These are phyloP conservation scores for Streptanthus diversifolius DNA, from an alignment of 345 rosid species.

Conservation along the genomic window DNA sequence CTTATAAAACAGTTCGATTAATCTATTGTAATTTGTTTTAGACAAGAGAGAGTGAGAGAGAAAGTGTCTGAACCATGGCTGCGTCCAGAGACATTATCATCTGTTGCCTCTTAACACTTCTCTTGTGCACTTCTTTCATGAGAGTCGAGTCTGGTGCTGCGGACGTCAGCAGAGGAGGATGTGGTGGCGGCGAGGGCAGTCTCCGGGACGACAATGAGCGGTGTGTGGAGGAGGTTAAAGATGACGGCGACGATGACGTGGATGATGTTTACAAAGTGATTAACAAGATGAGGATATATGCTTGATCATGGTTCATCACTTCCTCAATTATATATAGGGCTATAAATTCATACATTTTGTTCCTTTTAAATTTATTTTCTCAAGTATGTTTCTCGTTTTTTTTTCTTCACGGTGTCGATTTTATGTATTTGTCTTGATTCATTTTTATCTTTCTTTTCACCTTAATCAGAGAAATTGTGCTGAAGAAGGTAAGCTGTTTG, in stretches of 20 bases:
- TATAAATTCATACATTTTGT: not conserved
- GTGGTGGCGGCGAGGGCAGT: conserved; percentile 18
- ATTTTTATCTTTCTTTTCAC: not conserved
- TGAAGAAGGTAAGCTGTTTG: not conserved
- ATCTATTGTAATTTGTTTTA: not conserved
- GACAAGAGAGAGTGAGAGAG: not conserved
- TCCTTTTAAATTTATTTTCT: not conserved
- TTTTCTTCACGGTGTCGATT: not conserved
- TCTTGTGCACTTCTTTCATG: conserved; percentile 26
- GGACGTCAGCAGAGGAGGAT: conserved; percentile 14
- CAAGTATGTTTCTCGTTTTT: not conserved
- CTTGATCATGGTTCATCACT: conserved; percentile 15
- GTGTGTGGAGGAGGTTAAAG: conserved; percentile 22
- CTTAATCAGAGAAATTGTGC: not conserved
- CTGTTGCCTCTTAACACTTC: conserved; percentile 24
- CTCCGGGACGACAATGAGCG: conserved; percentile 33
- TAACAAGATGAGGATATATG: conserved; percentile 36
- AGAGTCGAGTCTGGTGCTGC: conserved; percentile 12
- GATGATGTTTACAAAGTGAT: conserved; percentile 40
- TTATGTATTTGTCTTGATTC: not conserved
- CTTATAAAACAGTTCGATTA: not conserved
- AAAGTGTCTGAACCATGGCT: conserved; percentile 23
- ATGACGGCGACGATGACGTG: conserved; percentile 33
- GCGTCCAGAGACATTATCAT: conserved; percentile 24
- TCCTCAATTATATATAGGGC: conserved; percentile 1